Evolutionary conservation across 495 filamentous ascomycete genomes (phyloP), one percentile per base, ranked within the genome.

Genomic region (Immersiella caudata): DNA sequence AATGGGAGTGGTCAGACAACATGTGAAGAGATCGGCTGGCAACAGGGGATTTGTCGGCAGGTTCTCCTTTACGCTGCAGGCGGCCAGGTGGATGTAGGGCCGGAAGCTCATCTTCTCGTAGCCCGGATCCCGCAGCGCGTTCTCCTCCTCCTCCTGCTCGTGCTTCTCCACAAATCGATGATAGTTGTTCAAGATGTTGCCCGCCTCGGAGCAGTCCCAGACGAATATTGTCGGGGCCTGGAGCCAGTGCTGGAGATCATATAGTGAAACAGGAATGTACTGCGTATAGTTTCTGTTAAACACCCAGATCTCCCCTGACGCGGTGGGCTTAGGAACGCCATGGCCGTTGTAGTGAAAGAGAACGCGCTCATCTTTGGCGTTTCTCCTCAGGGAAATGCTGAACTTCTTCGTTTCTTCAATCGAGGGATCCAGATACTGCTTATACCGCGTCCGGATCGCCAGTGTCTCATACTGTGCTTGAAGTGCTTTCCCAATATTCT

Each of bases 221-320:
- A 99, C 96, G 73, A 94, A 98, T 35, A 99, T 87, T 64, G 93
- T 96, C 2, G 95, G 95, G 0, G 93, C 94, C 51, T 93, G 94
- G 4, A 99, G 87, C 96, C 96, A 99, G 24, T 89, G 88, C 75
- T 98, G 96, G 24, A 99, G 84, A 70, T 99, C 95, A 75, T 97
- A 98, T 9, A 99, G 79, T 1, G 94, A 97, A 56, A 99, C 91
- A 0, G 95, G 95, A 33, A 99, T 99, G 71, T 99, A 99, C 77
- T 99, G 95, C 0, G 95, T 99, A 75, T 97, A 99, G 70, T 91
- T 97, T 68, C 92, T 94, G 79, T 99, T 99, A 79, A 99, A 99
- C 2, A 98, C 96, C 95, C 95, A 99, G 14, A 99, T 96, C 77
- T 99, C 95, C 11, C 95, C 95, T 3, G 94, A 97, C 4, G 91